Base-by-base conservation (phyloP, 257 asterid species). In the Ocimum tenuiflorum region DNA sequence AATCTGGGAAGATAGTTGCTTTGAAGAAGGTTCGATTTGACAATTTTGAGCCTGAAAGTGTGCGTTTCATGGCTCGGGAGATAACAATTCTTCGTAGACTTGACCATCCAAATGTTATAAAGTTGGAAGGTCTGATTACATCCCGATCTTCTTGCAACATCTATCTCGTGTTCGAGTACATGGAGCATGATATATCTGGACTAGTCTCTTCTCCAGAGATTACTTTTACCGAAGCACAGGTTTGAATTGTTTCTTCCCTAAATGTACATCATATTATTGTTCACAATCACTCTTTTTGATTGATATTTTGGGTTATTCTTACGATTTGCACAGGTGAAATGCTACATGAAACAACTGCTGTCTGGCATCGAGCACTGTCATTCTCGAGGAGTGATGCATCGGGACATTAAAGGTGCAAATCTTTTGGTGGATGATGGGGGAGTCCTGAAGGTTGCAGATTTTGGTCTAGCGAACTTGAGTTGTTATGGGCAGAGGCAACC, bases 361-460 rank as follows among this genome's bases (percentile, higher is more conserved):
- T 94, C 96, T 18, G 99, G 97, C 50, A 77, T 94, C 1, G 99
- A 94, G 83, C 98, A 92, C 71, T 91, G 97, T 59, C 96, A 91
- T 78, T 83, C 88, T 8, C 82, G 82, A 35, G 96, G 97, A 4
- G 82, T 91, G 72, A 91, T 91, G 96, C 98, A 91, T 72, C 79
- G 98, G 50, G 98, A 91, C 73, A 85, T 91, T 15, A 91, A 91
- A 79, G 98, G 98, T 36, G 98, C 97, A 23, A 91, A 91, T 80
- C 94, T 91, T 39, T 76, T 91, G 35, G 96, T 91, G 29, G 91
- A 82, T 54, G 83, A 91, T 58, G 86, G 86, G 13, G 98, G 98
- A 18, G 82, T 89, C 31, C 73, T 91, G 35, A 91, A 89, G 79
- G 79, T 91, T 45, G 98, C 96, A 3, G 98, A 91, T 73, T 91